These are phyloP conservation scores for Eimeria sp. DNA, from an alignment of 169 alveolate genomes.

Conservation along the genomic window DNA sequence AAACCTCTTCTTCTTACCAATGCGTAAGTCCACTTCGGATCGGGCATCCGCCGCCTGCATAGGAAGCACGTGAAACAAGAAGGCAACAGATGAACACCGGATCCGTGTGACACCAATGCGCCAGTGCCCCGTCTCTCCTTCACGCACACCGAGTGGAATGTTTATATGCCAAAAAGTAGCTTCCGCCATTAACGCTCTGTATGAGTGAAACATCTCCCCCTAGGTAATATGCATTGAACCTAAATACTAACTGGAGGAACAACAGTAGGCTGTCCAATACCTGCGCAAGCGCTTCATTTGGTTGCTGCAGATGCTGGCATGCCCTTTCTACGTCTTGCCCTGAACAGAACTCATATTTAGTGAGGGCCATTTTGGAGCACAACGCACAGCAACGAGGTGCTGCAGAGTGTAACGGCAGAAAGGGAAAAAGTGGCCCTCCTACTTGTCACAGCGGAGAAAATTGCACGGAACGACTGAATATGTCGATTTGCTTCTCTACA, in stretches of 20 bases:
- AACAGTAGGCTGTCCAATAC: not conserved
- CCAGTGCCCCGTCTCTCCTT: not conserved
- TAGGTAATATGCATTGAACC: not conserved
- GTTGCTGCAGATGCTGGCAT: conserved; percentile 90
- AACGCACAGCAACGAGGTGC: not conserved
- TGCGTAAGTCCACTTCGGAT: conserved; percentile 96
- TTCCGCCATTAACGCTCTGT: not conserved
- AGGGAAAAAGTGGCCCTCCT: conserved; percentile 10
- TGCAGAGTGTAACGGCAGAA: not conserved
- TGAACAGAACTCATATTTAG: not conserved
- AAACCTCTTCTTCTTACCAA: conserved; percentile 88
- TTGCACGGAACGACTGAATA: conserved; percentile 93
- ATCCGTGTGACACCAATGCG: not conserved
- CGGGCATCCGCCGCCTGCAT: conserved; percentile 95
- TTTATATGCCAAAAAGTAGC: not conserved
- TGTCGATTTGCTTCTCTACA: conserved; percentile 87
- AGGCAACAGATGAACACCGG: not conserved
- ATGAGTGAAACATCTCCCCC: not conserved
- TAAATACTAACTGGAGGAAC: not conserved
- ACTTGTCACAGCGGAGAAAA: conserved; percentile 96
- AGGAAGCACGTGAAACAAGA: not conserved
- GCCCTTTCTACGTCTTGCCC: conserved; percentile 93
- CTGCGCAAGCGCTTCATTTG: conserved; percentile 93
- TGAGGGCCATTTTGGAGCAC: not conserved
- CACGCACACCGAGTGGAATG: not conserved